A percentile compares a stretch with the other conserved stretches of the same genome.
Conservation (phyloP, 1,284 basidiomycete species). For the Bjerkandera adusta region DNA sequence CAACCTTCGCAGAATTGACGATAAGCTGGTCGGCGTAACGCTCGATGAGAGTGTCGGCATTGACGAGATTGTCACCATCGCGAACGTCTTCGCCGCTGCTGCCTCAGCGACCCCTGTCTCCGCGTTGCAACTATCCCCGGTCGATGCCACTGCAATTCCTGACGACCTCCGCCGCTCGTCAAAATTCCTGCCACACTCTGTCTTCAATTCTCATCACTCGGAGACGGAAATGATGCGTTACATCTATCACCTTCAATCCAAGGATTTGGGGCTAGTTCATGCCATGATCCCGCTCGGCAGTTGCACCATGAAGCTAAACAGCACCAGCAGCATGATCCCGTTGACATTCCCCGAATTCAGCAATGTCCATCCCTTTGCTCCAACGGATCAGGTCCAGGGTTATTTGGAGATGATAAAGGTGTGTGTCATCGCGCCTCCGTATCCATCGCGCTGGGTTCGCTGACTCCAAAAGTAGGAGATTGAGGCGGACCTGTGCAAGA, state of each 20-base stretch:
- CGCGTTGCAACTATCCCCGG: conserved; percentile 41
- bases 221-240: conserved; percentile 99
- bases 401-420: conserved; percentile 84
- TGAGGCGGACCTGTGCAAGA: conserved; percentile 86
- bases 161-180: conserved; percentile 71
- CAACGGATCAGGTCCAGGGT: conserved; percentile 86
- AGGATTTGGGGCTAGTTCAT: conserved; percentile 94
- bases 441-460: too few species aligned
- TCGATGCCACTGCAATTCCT: conserved; percentile 31
- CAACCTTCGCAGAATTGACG: conserved; percentile 85
- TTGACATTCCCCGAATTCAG: conserved; percentile 93
- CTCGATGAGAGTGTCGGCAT: conserved; percentile 90
- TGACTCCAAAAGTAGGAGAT: conserved; percentile 62
- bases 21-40: conserved; percentile 80
- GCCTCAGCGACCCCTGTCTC: conserved; percentile 42
- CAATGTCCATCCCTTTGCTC: conserved; percentile 90
- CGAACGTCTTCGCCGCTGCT: conserved; percentile 79
- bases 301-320: conserved; percentile 97
- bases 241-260: conserved; percentile 90
- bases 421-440: conserved; percentile 8
- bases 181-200: conserved; percentile 79
- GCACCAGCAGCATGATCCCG: conserved; percentile 95
- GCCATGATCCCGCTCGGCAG: conserved; percentile 97
- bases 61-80: conserved; percentile 71
- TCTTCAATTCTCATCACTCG: conserved; percentile 95